phyloP scores from a whole-genome alignment of 441 rosid species.

The Breynia disticha region DNA sequence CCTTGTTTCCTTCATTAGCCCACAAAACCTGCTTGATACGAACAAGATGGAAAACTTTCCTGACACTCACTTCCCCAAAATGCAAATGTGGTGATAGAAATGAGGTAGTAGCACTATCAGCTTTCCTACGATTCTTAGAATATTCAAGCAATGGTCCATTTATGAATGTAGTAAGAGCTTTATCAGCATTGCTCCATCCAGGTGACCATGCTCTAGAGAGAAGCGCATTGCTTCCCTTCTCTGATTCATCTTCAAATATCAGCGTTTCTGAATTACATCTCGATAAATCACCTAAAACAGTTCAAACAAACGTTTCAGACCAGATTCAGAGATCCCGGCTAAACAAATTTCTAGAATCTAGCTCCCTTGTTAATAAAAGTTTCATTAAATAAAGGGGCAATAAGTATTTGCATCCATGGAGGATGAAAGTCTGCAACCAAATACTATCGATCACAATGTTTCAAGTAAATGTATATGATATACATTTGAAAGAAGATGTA shows the following conservation, averaged over 20 bases:
- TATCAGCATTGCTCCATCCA: constrained; percentile 92
- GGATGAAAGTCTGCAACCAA: no score
- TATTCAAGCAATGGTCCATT: constrained; percentile 87
- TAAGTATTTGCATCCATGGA: no score
- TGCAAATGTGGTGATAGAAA: constrained; percentile 93
- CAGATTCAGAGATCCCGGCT: not conserved
- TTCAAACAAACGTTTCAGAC: constrained; percentile 8
- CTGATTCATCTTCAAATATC: constrained; percentile 84
- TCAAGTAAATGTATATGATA: no score
- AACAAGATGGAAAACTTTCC: constrained; percentile 87
- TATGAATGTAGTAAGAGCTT: constrained; percentile 74
- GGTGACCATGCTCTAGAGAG: constrained; percentile 98
- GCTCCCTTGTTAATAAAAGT: no score
- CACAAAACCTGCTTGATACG: constrained; percentile 87
- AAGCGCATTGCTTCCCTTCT: constrained; percentile 94
- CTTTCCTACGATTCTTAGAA: constrained; percentile 81
- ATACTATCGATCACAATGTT: no score
- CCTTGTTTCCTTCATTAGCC: constrained; percentile 92
- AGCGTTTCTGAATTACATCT: constrained; percentile 55
- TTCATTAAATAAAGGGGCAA: no score
- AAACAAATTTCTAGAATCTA: no score
- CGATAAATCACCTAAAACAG: constrained; percentile 61
- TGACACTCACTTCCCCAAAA: constrained; percentile 93
- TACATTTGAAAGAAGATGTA: no score
- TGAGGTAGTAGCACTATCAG: constrained; percentile 95